Evolutionary conservation across 345 rosid genomes (phyloP), one percentile per base, ranked within the genome.

Genomic region (Eutrema japonicum): DNA sequence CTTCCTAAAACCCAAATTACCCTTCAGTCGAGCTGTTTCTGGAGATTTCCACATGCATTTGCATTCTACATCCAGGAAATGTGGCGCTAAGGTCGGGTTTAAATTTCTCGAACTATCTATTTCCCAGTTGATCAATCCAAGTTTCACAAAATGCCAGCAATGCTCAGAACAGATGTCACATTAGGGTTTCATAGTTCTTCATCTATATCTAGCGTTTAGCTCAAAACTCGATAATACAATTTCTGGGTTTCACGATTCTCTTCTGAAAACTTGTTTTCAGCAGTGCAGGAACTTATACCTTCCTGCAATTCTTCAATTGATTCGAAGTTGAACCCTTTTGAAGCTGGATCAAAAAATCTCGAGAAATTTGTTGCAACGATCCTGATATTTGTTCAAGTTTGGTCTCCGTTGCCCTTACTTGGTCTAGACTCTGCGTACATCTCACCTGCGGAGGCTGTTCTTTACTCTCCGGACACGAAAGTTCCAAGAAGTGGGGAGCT

Each of bases 401-500:
- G 89, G 62, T 83, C 92, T 72, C 95, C 96, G 3, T 61, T 88
- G 63, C 74, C 90, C 55, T 74, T 83, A 48, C 48, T 78, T 82
- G 86, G 89, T 46, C 83, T 82, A 80, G 85, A 88, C 36, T 65
- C 72, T 72, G 79, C 75, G 56, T 59, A 81, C 55, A 68, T 76
- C 47, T 65, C 85, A 57, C 86, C 93, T 50, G 95, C 96, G 61
- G 79, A 85, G 38, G 96, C 90, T 3, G 88, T 92, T 77, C 93
- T 92, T 69, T 92, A 85, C 47, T 90, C 95, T 78, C 98, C 95
- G 0, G 91, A 88, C 76, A 92, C 96, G 11, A 90, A 90, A 80
- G 88, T 94, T 64, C 97, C 95, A 57, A 89, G 97, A 83, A 91
- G 93, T 4, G 96, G 98, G 68, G 96, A 91, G 70, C 97, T 91